phyloP scores from a whole-genome alignment of 2,329 filamentous ascomycete species.

The Calonectria pseudoreteaudii region DNA sequence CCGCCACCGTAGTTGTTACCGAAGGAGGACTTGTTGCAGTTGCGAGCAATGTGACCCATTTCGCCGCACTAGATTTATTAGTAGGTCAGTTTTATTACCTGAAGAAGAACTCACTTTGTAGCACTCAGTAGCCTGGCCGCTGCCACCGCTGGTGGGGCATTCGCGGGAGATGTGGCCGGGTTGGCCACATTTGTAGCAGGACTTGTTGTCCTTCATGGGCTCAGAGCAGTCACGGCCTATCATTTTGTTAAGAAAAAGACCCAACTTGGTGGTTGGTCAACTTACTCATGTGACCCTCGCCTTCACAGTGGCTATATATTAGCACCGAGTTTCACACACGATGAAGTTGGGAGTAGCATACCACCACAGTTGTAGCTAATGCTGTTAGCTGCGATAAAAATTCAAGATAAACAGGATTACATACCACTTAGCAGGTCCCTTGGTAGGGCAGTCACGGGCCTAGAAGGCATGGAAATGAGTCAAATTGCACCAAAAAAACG shows the following conservation, averaged over 20 bases:
- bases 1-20: conserved; percentile 61
- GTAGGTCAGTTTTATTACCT: conserved; percentile 1
- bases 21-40: conserved; percentile 76
- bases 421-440: conserved; percentile 85
- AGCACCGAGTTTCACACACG: conserved; percentile 28
- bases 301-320: conserved; percentile 47
- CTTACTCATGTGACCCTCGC: conserved; percentile 83
- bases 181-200: conserved; percentile 83
- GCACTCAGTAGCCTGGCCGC: conserved; percentile 75
- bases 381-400: conserved; percentile 27
- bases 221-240: conserved; percentile 91
- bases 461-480: conserved; percentile 48
- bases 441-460: conserved; percentile 89
- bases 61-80: conserved; percentile 77
- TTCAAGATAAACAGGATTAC: conserved; percentile 43
- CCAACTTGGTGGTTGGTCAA: conserved; percentile 31
- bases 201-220: conserved; percentile 86
- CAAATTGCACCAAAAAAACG: conserved; percentile 27
- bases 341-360: conserved; percentile 54
- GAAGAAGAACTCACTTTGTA: conserved; percentile 74
- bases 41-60: conserved; percentile 94
- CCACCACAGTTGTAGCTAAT: conserved; percentile 83
- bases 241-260: conserved; percentile 1
- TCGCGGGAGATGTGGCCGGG: conserved; percentile 93
- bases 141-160: conserved; percentile 70